Base-by-base conservation (phyloP, 352 stramenopile genomes). In the Phytophthora nicotianae region DNA sequence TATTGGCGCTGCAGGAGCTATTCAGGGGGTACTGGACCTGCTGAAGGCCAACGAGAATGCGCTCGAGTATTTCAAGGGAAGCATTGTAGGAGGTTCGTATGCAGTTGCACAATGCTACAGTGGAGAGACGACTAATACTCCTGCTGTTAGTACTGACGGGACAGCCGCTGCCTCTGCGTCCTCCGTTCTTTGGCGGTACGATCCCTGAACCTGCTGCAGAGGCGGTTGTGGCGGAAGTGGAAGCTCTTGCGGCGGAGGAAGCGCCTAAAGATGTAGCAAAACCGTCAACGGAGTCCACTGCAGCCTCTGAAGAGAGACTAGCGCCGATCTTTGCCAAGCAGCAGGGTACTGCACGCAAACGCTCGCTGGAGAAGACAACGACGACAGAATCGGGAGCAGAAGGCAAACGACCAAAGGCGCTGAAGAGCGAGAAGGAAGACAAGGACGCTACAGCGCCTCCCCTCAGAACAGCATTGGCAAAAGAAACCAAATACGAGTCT, bases 51-150 rank as follows among this genome's bases (percentile, higher is more conserved):
- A 86, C 19, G 38, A 55, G 2, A 68, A 71, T 29, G 83, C 78
- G 41, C 58, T 79, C 17, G 65, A 72, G 65, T 89, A 84, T 52
- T 91, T 91, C 57, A 90, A 91, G 33, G 63, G 58, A 14, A 80
- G 65, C 61, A 82, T 90, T 20, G 77, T 88, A 2, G 60, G 68
- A 63, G 78, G 83, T 91, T 43, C 14, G 46, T 19, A 19, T 38
- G 64, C 45, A 54, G 37, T 32, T 48, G 46, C 24, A 23, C 13
- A 21, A 21, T 40, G 1, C 14, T 14, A n/a, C 9, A 27, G 17
- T 16, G 40, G 23, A 16, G 8, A 17, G 11, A 50, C 17, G 26
- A 27, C 32, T 42, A 19, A 40, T 65, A 21, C 55, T 26, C 40
- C 27, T 65, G 5, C 23, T 20, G 21, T 29, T 48, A 83, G 77